These are phyloP conservation scores for Exidia glandulosa DNA, from an alignment of 768 basidiomycete species.

Conservation along the genomic window DNA sequence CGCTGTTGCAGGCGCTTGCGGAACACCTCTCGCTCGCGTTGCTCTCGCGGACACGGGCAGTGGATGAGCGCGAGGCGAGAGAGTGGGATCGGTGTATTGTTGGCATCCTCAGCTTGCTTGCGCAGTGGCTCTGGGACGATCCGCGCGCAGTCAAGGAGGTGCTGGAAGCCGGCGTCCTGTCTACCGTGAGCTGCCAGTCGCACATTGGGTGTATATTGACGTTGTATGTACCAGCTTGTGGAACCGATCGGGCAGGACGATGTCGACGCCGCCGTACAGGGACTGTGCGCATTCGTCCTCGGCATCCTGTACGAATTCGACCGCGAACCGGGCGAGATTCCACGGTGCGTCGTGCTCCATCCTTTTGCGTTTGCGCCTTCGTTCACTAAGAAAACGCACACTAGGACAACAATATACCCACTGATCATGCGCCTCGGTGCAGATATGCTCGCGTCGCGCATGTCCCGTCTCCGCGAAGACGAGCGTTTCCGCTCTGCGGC, in stretches of 20 bases:
- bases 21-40: slow-evolving; percentile 86
- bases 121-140: slow-evolving; percentile 97
- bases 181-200: slow-evolving; percentile 53
- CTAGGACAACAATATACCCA: slow-evolving; percentile 76
- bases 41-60: slow-evolving; percentile 58
- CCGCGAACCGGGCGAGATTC: slow-evolving; percentile 88
- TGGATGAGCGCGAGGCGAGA: slow-evolving; percentile 57
- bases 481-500: slow-evolving; percentile 84
- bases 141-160: slow-evolving; percentile 80
- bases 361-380: neutral
- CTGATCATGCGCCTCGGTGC: slow-evolving; percentile 85
- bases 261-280: slow-evolving; percentile 76
- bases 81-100: slow-evolving; percentile 90
- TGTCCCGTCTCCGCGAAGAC: slow-evolving; percentile 83
- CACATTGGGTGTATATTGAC: neutral
- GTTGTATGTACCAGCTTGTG: slow-evolving; percentile 50
- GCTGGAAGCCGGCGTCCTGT: slow-evolving; percentile 79
- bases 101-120: slow-evolving; percentile 70
- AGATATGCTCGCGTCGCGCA: slow-evolving; percentile 77
- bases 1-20: slow-evolving; percentile 71
- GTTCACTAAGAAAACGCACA: neutral
- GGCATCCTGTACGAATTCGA: slow-evolving; percentile 96
- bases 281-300: slow-evolving; percentile 81
- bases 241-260: slow-evolving; percentile 92
- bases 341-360: slow-evolving; percentile 54